Base-by-base conservation (phyloP, 1,284 basidiomycete species). In the Melampsora americana region DNA sequence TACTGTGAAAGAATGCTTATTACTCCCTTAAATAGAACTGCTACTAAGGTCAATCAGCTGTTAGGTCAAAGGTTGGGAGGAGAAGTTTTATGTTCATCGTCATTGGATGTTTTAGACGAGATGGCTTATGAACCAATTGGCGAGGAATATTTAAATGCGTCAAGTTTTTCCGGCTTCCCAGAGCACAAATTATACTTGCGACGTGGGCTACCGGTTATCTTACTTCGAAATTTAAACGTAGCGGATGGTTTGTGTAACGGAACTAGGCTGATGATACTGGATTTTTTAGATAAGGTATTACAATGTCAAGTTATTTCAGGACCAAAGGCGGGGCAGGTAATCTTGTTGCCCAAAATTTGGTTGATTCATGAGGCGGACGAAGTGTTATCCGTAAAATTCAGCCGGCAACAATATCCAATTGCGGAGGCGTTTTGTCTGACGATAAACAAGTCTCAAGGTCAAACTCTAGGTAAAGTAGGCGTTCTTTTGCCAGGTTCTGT, bases 381-480 rank as follows among this genome's bases (percentile, higher is more conserved):
- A 20, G 53, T 32, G 1, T 39, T 50, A 23, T 2, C 28, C 2
- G 28, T 69, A 4, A 39, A 23, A 59, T 61, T 69, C n/a, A 59
- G 26, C 2, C 1, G 56, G 42, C 44, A 39, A 12, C 56, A 69
- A n/a, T 61, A 60, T 28, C 68, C 56, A 39, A 26, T 69, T 9
- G 6, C 50, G 1, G n/a, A 39, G n/a, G 30, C 68, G 2, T 69
- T 69, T 69, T 26, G 30, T 20, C 5, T 69, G 9, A 61, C 53
- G 39, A 69, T 69, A 9, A 69, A 69, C 68, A 69, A 69, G 26
- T 44, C 68, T 2, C 68, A 60, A 42, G 68, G 68, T 9, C 53
- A 69, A 60, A n/a, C n/a, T n/a, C n/a, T n/a, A n/a, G n/a, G n/a
- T n/a, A n/a, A n/a, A n/a, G n/a, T n/a, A n/a, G n/a, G n/a, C n/a